Percentiles rank a stretch among this genome's conserved stretches.
These are phyloP conservation scores for Ganoderma meredithae DNA, from an alignment of 1,284 basidiomycete genomes.

Conservation along the genomic window DNA sequence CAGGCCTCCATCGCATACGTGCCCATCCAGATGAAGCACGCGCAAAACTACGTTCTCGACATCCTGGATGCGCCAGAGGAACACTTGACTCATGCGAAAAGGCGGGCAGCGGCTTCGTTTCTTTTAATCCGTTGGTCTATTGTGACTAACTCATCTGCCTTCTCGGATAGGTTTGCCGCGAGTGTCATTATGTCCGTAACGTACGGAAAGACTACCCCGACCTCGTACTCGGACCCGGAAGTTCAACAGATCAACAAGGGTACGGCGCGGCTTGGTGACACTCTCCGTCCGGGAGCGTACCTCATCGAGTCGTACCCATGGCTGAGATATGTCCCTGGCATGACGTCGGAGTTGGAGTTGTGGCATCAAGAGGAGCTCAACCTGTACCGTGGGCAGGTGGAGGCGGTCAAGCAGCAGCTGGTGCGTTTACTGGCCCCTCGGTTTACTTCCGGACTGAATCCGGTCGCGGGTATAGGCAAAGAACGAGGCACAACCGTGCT, in stretches of 20 bases:
- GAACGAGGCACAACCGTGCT: constrained; percentile 52
- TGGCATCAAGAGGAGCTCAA: constrained; percentile 64
- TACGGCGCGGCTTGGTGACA: constrained; percentile 54
- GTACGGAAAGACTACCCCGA: constrained; percentile 63
- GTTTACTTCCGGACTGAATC: background rate
- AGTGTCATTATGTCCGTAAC: constrained; percentile 70
- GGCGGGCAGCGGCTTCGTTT: background rate
- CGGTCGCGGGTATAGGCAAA: constrained; percentile 37
- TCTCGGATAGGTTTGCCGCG: constrained; percentile 60
- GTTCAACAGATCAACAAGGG: constrained; percentile 59
- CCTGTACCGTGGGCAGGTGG: constrained; percentile 60
- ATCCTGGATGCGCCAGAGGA: constrained; percentile 19
- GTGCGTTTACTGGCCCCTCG: constrained; percentile 41
- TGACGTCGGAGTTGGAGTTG: constrained; percentile 56
- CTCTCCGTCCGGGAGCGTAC: constrained; percentile 63
- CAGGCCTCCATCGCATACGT: constrained; percentile 22
- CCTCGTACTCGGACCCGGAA: constrained; percentile 62
- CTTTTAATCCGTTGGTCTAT: background rate
- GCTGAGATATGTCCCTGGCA: constrained; percentile 63
- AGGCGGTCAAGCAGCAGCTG: constrained; percentile 51
- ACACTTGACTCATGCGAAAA: constrained; percentile 17
- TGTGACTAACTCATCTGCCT: background rate
- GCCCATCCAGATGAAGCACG: constrained; percentile 28
- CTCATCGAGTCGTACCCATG: constrained; percentile 65
- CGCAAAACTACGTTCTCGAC: constrained; percentile 24